phyloP scores from a whole-genome alignment of 2,329 filamentous ascomycete genomes.

The Fonsecaea nubica region DNA sequence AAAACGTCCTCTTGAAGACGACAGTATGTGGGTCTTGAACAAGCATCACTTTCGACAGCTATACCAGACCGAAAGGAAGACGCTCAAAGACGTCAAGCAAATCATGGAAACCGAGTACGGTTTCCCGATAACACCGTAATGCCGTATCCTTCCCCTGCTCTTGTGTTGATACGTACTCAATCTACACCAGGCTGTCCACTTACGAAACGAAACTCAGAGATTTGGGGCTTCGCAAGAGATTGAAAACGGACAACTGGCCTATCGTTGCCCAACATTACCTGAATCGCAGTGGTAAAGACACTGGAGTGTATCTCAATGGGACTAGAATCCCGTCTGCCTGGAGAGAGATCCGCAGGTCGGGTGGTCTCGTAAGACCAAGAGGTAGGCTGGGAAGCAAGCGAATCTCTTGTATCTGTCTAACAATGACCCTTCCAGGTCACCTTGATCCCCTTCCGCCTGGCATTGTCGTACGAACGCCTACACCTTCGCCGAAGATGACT shows the following conservation, averaged over 20 bases:
- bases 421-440: neutral
- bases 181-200: constrained; percentile 2
- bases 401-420: neutral
- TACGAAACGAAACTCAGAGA: constrained; percentile 7
- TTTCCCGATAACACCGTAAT: constrained; percentile 6
- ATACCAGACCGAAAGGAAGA: constrained; percentile 9
- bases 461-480: neutral
- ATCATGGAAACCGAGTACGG: constrained; percentile 7
- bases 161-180: constrained; percentile 4
- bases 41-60: neutral
- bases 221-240: neutral
- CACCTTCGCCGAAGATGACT: neutral
- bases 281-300: constrained; percentile 2
- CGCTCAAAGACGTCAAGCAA: constrained; percentile 7
- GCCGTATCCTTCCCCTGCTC: neutral
- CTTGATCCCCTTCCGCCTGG: neutral
- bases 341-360: constrained; percentile 4
- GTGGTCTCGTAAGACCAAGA: neutral
- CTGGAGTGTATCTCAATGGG: constrained; percentile 1
- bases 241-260: neutral
- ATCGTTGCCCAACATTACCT: constrained; percentile 2
- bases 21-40: neutral
- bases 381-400: neutral
- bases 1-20: constrained; percentile 9
- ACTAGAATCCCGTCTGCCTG: constrained; percentile 3